Evolutionary conservation across 768 basidiomycete species (phyloP), one percentile per base, ranked within the genome.

Genomic region (Strobilomyces confusus): DNA sequence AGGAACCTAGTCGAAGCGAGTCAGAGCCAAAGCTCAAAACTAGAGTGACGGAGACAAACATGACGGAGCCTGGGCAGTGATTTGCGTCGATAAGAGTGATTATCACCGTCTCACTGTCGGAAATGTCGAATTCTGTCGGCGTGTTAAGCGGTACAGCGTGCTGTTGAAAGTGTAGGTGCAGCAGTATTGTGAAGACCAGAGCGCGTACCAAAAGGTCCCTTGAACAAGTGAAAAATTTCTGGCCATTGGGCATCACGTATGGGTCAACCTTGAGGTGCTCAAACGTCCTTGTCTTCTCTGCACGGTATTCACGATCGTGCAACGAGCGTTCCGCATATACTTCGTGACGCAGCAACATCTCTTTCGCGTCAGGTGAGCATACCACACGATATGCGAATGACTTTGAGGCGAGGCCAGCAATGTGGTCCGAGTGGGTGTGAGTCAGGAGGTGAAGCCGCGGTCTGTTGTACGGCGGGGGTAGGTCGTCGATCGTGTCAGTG

Each of bases 11-110:
- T 41, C n/a, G 13, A 29, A 11, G 58, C 5, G 2, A 15, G 38
- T 49, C 13, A 48, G 33, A 9, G 9, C n/a, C n/a, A 32, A 7
- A 32, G 23, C 25, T 7, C 0, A 33, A 38, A 33, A 29, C 5
- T 5, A 1, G 17, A 9, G 15, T 33, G 4, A 11, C 2, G 12
- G 19, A 19, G 26, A 71, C 83, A 25, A 62, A 93, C 94, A 98
- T 95, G 38, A 92, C 86, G 0, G 93, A 87, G 0, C 95, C 95
- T 12, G 92, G 95, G 65, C 94, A 97, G 67, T 98, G 95, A 63
- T 97, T 97, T 0, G 95, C 95, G 62, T 95, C 90, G 9, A 97
- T 69, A 11, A 89, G 76, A 0, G 92, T 95, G 52, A 97, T 77
- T 0, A 77, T 83, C 11, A 95, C 86, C 4, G 65, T 68, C 59